A percentile compares a stretch with the other conserved stretches of the same genome.
phyloP scores from a whole-genome alignment of 2,329 filamentous ascomycete genomes.

The Xylariales sp. region DNA sequence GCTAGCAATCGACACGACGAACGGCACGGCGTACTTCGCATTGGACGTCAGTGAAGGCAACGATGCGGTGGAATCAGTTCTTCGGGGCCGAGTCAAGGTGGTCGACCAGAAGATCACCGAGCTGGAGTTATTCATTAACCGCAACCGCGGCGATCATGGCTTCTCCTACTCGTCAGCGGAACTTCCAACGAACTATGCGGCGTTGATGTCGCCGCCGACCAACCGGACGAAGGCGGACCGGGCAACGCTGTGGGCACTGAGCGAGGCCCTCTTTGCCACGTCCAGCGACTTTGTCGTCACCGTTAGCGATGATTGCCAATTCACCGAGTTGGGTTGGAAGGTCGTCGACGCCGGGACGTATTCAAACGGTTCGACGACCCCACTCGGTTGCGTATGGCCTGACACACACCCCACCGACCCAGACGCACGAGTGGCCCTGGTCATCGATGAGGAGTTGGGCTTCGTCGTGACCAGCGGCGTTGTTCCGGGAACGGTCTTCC shows the following conservation, averaged over 20 bases:
- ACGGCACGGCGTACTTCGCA: constrained; percentile 5
- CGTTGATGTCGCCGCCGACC: constrained; percentile 2
- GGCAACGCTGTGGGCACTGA: constrained; percentile 2
- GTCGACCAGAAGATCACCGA: constrained; percentile 1
- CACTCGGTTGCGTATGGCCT: constrained; percentile 4
- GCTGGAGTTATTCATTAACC: constrained; percentile 5
- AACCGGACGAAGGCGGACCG: constrained; percentile 4
- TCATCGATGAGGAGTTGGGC: constrained; percentile 4
- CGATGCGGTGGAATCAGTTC: neutral
- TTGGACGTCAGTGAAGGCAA: constrained; percentile 4
- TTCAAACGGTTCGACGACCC: constrained; percentile 2
- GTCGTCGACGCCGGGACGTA: constrained; percentile 2
- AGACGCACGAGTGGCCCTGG: constrained; percentile 1
- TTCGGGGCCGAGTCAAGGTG: constrained; percentile 2
- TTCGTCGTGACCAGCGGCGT: constrained; percentile 6
- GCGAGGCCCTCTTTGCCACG: constrained; percentile 3
- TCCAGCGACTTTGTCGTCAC: constrained; percentile 1
- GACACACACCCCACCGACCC: constrained; percentile 1
- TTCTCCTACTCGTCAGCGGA: neutral
- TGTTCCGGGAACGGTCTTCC: neutral
- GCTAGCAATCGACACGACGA: neutral
- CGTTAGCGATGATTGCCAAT: constrained; percentile 1
- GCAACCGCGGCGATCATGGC: constrained; percentile 2
- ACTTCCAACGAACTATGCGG: neutral
- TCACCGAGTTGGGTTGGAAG: constrained; percentile 2